These are phyloP conservation scores for Cylindrotheca fusiformis DNA, from an alignment of 108 stramenopile genomes.

Conservation along the genomic window DNA sequence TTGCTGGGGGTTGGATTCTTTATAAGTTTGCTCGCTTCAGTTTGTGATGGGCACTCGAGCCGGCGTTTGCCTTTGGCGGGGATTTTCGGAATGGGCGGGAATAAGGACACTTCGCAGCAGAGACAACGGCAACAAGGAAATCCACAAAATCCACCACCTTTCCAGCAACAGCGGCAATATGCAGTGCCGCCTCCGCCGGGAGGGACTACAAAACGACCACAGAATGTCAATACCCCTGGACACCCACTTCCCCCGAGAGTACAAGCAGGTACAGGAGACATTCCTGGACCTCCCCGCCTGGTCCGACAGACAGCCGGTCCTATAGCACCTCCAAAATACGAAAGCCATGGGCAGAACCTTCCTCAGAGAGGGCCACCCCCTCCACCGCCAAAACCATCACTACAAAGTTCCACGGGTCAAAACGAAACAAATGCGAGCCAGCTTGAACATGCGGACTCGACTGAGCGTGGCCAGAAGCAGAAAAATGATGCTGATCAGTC, in stretches of 20 bases:
- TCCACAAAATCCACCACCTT: conserved; percentile 9
- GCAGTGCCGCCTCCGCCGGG: not conserved
- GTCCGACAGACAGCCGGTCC: not conserved
- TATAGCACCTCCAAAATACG: not conserved
- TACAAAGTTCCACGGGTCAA: not conserved
- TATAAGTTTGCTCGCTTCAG: not conserved
- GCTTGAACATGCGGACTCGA: no score
- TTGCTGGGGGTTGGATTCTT: not conserved
- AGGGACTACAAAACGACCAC: not conserved
- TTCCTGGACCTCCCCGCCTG: not conserved
- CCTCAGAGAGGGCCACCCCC: not conserved
- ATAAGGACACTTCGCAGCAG: not conserved
- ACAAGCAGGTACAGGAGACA: not conserved
- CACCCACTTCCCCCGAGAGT: not conserved
- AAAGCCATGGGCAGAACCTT: not conserved
- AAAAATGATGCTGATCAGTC: not conserved
- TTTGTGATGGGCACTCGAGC: not conserved
- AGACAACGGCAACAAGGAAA: not conserved
- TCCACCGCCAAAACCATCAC: not conserved
- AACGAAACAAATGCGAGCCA: not conserved
- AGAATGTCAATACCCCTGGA: not conserved
- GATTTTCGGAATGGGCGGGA: conserved; percentile 29
- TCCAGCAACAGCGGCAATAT: conserved; percentile 14
- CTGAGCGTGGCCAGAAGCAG: no score
- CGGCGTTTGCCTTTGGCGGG: conserved; percentile 9